Evolutionary conservation across 2,329 filamentous ascomycete species (phyloP), one percentile per base, ranked within the genome.

Genomic region (Aureobasidium sp.): DNA sequence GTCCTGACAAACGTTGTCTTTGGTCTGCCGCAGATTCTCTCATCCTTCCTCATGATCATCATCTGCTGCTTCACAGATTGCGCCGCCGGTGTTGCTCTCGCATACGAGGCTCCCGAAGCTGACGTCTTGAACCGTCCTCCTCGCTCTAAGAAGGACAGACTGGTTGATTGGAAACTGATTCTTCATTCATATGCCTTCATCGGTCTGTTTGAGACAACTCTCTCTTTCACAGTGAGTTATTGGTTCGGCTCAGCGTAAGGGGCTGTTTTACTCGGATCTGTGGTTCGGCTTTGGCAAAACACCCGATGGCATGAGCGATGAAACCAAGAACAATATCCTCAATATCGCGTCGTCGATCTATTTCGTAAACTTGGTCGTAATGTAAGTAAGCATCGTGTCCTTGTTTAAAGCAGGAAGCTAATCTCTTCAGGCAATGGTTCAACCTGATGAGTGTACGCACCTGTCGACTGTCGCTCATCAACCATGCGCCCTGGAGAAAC

Each of bases 341-440:
- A 87, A 86, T 65, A 79, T 82, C 64, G 87, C 87, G 0, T 87
- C 83, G 40, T 88, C 85, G 17, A 86, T 93, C 63, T 92, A 92
- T 73, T 92, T 92, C 68, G 82, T 91, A 66, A 92, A 86, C 63
- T 76, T 93, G 24, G 89, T 93, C 2, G 85, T 92, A 53, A 90
- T 92, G 87, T 83, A 77, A 72, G 80, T 37, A 11, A 45, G 11
- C 24, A 17, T 15, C 17, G 17, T 14, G 14, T 11, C 11, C 19
- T 39, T 24, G 33, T 12, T 12, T 7, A 29, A 22, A 56, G 22
- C 11, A 39, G 22, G 2, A 48, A 44, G 40, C 56, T 65, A 40
- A 62, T 35, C 8, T 44, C 39, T 31, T 47, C 56, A 74, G 81
- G 79, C 87, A 90, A 78, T 86, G 85, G 79, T 91, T 91, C 78